Evolutionary conservation across 257 asterid genomes (phyloP), one percentile per base, ranked within the genome.

Genomic region (Ligustrum vulgare): DNA sequence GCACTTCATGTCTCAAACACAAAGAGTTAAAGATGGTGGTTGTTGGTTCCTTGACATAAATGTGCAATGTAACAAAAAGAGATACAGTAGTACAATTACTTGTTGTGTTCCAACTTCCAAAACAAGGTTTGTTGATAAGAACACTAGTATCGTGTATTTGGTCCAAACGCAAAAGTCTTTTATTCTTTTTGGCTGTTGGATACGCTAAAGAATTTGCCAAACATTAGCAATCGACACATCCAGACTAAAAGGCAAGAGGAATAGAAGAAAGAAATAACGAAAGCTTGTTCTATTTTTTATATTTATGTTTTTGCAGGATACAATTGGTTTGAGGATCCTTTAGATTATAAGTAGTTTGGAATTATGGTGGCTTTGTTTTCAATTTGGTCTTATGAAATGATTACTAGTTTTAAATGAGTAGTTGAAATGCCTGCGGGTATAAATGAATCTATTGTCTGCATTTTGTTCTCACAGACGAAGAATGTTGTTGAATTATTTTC

Each of bases 31-130:
- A 84, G 99, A 97, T 8, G 98, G 98, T 69, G 99, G 97, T 45
- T 95, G 99, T n/a, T n/a, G n/a, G 99, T 93, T 95, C 87, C 91
- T 95, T 35, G 99, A 95, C 77, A 83, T 97, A 13, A 76, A n/a
- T 89, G 87, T 81, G 96, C 25, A 89, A 86, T 78, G 93, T 93
- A 20, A 84, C 97, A 64, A 93, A 90, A 89, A 91, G 97, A 82
- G 99, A 95, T 85, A 98, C 99, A 73, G 97, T 97, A 25, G 94
- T 98, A 72, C 99, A 95, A 82, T 93, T 95, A 83, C 93, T 95
- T 58, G 92, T 93, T 75, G 99, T 86, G 62, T 84, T 85, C 82
- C 86, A 93, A 79, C n/a, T n/a, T n/a, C n/a, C n/a, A n/a, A n/a
- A 89, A 85, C 91, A 91, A 93, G 99, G 99, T 93, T 51, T 71